Conservation (phyloP, 257 asterid genomes). For the Capsicum pubescens region DNA sequence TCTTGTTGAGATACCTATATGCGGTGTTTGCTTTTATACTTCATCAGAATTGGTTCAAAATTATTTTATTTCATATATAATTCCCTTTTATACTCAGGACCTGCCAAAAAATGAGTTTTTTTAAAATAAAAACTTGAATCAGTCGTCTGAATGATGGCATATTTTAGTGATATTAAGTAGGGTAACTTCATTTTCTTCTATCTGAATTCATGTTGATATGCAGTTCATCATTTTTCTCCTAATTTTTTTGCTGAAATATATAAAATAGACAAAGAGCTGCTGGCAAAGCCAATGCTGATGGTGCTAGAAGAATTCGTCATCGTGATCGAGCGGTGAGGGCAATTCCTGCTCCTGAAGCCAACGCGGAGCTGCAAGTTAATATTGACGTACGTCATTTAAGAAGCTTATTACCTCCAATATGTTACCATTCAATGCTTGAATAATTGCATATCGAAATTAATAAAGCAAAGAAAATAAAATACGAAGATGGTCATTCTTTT, state of each 20-base stretch:
- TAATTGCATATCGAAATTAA: constrained; percentile 15
- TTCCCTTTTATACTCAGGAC: neutral
- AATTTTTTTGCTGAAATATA: constrained; percentile 17
- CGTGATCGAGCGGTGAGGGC: constrained; percentile 69
- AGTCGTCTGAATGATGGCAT: neutral
- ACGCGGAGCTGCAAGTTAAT: constrained; percentile 82
- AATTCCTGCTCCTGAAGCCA: constrained; percentile 83
- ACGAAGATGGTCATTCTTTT: neutral
- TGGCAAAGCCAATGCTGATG: constrained; percentile 67
- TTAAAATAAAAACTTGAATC: neutral
- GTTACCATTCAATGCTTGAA: neutral
- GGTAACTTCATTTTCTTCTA: constrained; percentile 11
- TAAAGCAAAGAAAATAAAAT: neutral
- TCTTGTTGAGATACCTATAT: constrained; percentile 4
- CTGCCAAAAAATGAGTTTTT: neutral
- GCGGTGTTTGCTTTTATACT: no score
- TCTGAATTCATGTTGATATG: neutral
- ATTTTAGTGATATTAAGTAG: neutral
- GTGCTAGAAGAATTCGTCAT: constrained; percentile 61
- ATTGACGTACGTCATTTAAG: constrained; percentile 63
- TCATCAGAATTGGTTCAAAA: neutral
- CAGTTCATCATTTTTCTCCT: neutral
- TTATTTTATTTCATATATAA: neutral
- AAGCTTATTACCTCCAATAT: neutral
- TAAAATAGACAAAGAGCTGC: constrained; percentile 63